phyloP scores from a whole-genome alignment of 2,329 filamentous ascomycete species.

The Colletotrichum brevisporum region DNA sequence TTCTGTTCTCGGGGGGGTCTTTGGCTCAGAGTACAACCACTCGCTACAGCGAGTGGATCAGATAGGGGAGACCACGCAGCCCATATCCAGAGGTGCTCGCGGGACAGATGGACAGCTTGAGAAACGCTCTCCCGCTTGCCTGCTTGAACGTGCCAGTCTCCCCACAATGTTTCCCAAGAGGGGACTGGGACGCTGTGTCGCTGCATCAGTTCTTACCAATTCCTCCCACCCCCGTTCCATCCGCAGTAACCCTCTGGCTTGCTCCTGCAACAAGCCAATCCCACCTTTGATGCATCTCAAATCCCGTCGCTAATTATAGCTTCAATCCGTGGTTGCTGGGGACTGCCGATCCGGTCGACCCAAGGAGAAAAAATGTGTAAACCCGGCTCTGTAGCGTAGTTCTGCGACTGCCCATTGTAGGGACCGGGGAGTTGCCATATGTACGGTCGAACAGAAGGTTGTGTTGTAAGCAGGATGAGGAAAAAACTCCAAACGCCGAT shows the following conservation, averaged over 20 bases:
- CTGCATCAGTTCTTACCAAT: conserved; percentile 16
- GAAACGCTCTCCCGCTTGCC: not conserved
- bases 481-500: conserved; percentile 42
- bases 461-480: conserved; percentile 35
- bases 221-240: conserved; percentile 1
- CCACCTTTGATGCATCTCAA: conserved; percentile 26
- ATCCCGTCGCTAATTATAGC: conserved; percentile 37
- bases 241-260: conserved; percentile 15
- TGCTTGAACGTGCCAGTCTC: conserved; percentile 20
- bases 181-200: conserved; percentile 6
- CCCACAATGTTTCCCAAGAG: conserved; percentile 1
- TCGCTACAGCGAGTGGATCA: conserved; percentile 37
- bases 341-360: conserved; percentile 26
- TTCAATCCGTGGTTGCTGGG: conserved; percentile 31
- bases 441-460: conserved; percentile 39
- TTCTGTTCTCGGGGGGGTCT: conserved; percentile 23
- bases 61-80: conserved; percentile 26
- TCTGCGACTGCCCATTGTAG: conserved; percentile 33
- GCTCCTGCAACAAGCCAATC: conserved; percentile 7
- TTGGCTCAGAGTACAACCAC: conserved; percentile 40
- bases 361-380: conserved; percentile 4
- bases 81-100: conserved; percentile 18
- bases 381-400: conserved; percentile 32
- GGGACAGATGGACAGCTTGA: not conserved
- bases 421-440: conserved; percentile 25